Conservation (phyloP, 805 yeast species). For the Pichia exigua region DNA sequence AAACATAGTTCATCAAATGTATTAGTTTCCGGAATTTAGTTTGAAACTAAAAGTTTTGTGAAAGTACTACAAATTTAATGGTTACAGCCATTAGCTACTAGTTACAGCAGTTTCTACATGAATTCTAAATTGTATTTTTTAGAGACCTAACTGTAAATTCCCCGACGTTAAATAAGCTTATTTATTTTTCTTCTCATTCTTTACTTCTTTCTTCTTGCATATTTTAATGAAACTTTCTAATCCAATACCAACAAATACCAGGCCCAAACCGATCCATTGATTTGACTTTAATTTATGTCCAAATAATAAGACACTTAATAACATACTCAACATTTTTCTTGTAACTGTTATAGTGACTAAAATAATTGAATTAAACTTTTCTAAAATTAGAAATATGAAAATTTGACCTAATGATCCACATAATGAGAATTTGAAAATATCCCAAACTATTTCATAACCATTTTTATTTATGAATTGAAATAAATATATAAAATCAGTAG, state of each 20-base stretch:
- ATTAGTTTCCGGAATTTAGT: too few relatives aligned
- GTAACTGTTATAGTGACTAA: conserved; percentile 93
- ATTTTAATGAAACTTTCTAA: conserved; percentile 59
- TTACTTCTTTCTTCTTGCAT: conserved; percentile 4
- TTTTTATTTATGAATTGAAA: conserved; percentile 35
- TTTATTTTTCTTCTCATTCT: not conserved
- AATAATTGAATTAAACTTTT: conserved; percentile 75
- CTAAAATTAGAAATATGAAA: conserved; percentile 82
- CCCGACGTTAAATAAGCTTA: too few relatives aligned
- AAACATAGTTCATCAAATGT: too few relatives aligned
- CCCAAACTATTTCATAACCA: conserved; percentile 50
- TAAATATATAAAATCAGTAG: conserved; percentile 44
- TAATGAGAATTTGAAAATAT: conserved; percentile 57
- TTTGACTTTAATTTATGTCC: conserved; percentile 58
- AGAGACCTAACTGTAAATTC: too few relatives aligned
- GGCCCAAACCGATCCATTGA: conserved; percentile 73
- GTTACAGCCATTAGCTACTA: too few relatives aligned
- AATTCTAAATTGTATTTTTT: too few relatives aligned
- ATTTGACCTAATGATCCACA: conserved; percentile 91
- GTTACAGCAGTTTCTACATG: too few relatives aligned
- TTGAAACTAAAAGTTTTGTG: too few relatives aligned
- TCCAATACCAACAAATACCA: conserved; percentile 82
- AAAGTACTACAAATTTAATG: too few relatives aligned
- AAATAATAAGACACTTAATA: conserved; percentile 76
- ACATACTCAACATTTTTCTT: conserved; percentile 93